Percentiles rank a stretch among this genome's conserved stretches.
Evolutionary conservation across 2,329 filamentous ascomycete species (phyloP).

Genomic region (Aureobasidium melanogenum): DNA sequence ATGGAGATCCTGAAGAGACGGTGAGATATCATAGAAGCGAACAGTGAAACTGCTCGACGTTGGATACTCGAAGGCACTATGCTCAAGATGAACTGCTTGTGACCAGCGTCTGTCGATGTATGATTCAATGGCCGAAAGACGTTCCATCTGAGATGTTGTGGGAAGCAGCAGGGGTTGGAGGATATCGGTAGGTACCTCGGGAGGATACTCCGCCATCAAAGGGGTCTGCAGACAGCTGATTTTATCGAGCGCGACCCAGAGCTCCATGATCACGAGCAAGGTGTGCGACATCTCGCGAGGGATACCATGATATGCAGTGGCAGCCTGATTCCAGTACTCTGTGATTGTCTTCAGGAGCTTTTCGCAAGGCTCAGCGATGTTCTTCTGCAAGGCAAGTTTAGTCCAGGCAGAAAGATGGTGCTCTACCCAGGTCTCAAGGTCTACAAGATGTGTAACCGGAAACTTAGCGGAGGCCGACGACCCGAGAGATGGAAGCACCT

Average conservation of each 20-base stretch:
- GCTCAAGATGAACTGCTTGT: neutral
- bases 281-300: conserved; percentile 44
- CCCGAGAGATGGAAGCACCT: neutral
- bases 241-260: conserved; percentile 51
- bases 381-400: neutral
- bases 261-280: conserved; percentile 46
- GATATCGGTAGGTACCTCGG: conserved; percentile 40
- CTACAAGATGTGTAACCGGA: neutral
- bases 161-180: conserved; percentile 50
- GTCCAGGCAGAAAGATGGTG: conserved; percentile 16
- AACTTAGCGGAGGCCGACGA: neutral
- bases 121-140: conserved; percentile 41
- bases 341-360: conserved; percentile 12
- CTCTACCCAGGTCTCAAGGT: conserved; percentile 18
- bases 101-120: conserved; percentile 36
- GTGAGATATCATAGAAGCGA: conserved; percentile 33
- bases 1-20: conserved; percentile 19
- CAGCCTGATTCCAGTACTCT: conserved; percentile 16
- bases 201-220: conserved; percentile 43
- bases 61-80: conserved; percentile 41
- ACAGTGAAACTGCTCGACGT: conserved; percentile 34
- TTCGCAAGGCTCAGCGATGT: conserved; percentile 4
- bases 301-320: conserved; percentile 33
- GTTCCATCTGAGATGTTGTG: conserved; percentile 37
- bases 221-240: conserved; percentile 35